Evolutionary conservation across 495 filamentous ascomycete genomes (phyloP), one percentile per base, ranked within the genome.

Genomic region (Penicillium simplicissimum): DNA sequence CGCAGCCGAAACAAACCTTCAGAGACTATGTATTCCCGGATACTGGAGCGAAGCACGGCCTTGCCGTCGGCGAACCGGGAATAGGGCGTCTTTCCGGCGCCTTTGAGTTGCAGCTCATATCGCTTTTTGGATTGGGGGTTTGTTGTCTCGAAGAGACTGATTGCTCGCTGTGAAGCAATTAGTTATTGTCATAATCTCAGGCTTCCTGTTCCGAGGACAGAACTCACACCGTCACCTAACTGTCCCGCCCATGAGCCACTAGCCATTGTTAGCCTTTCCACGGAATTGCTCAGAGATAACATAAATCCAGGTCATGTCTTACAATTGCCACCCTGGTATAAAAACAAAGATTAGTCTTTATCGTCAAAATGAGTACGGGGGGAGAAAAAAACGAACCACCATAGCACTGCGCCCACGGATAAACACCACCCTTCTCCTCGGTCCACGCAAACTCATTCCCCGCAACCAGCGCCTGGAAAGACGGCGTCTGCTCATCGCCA

Each of bases 401-500:
- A 75, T 98, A 98, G 71, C 93, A 97, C 75, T 97, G 93, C 36
- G 96, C 92, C 95, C 95, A 98, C 13, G 95, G 96, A 70, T 98
- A 97, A 37, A 94, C 86, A 5, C 84, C 82, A 65, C 89, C 76
- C 70, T 83, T 82, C 42, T 87, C 85, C 58, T 84, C 75, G 15
- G 68, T 71, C 76, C 82, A 82, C 38, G 83, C 73, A 59, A 96
- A 81, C 67, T 86, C 86, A 71, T 97, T 97, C 3, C 95, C 95
- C 0, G 88, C 84, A 17, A 94, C 88, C 6, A 89, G 78, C 9
- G 85, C 78, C 62, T 85, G 82, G 79, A 98, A 98, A 9, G 91
- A 87, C n/a, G 87, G 75, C 1, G 82, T 90, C 42, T 85, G 71
- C 55, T 88, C 86, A 64, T 92, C 90, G 2, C 81, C 86, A 10